phyloP scores from a whole-genome alignment of 2,329 filamentous ascomycete genomes.

The Chrysoporthe puriensis region DNA sequence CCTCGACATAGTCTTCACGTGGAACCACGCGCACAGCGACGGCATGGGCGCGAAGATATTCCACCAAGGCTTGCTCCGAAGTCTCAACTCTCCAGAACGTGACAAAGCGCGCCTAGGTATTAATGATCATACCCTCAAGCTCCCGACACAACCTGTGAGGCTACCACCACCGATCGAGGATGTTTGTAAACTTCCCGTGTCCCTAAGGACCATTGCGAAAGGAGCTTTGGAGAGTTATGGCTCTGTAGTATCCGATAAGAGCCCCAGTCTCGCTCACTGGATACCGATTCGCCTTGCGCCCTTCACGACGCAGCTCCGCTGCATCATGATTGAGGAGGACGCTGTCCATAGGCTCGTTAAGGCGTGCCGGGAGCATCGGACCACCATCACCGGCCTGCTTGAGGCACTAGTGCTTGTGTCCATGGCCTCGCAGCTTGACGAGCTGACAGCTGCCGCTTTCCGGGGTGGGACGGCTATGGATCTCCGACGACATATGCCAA shows the following conservation, averaged over 20 bases:
- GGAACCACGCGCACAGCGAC: slow-evolving; percentile 36
- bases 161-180: slow-evolving; percentile 35
- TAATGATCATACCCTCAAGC: slow-evolving; percentile 25
- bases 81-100: slow-evolving; percentile 32
- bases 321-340: slow-evolving; percentile 30
- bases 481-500: slow-evolving; percentile 32
- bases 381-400: slow-evolving; percentile 38
- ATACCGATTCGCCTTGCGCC: slow-evolving; percentile 27
- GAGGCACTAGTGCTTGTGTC: slow-evolving; percentile 33
- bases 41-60: slow-evolving; percentile 39
- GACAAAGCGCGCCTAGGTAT: slow-evolving; percentile 4
- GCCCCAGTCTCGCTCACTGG: slow-evolving; percentile 32
- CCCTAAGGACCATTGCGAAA: slow-evolving; percentile 28
- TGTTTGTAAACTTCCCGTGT: slow-evolving; percentile 31
- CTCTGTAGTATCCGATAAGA: slow-evolving; percentile 26
- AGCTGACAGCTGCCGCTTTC: slow-evolving; percentile 15
- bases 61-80: slow-evolving; percentile 36
- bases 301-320: slow-evolving; percentile 31
- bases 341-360: slow-evolving; percentile 23
- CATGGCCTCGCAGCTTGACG: slow-evolving; percentile 30
- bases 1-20: slow-evolving; percentile 36
- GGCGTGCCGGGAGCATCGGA: slow-evolving; percentile 35
- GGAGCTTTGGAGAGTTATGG: slow-evolving; percentile 31
- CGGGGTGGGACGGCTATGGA: slow-evolving; percentile 30
- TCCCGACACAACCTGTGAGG: neutral